Evolutionary conservation across 805 yeast species (phyloP).

Genomic region (Wickerhamiella kazuoi): DNA sequence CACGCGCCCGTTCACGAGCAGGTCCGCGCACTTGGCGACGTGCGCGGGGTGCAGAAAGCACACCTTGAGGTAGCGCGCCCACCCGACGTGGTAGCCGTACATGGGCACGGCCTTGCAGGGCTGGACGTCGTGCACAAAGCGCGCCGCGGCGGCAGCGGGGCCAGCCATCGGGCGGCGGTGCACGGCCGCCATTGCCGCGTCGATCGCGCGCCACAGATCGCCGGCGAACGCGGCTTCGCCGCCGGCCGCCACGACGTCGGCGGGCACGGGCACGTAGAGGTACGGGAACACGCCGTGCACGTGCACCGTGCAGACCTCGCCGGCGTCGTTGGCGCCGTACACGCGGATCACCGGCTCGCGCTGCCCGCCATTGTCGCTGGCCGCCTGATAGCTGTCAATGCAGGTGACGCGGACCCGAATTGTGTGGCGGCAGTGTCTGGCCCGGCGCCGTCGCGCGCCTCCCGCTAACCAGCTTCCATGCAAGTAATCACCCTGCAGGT

Average conservation of each 20-base stretch:
- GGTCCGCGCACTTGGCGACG: constrained; percentile 34
- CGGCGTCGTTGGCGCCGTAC: constrained; percentile 51
- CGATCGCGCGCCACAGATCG: constrained; percentile 12
- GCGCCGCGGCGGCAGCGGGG: constrained; percentile 5
- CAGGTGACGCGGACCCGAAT: constrained; percentile 17
- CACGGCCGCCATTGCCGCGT: constrained; percentile 15
- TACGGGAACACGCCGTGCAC: constrained; percentile 79
- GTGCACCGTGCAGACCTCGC: constrained; percentile 46
- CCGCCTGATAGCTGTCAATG: constrained; percentile 18
- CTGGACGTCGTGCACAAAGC: constrained; percentile 19
- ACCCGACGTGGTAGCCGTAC: constrained; percentile 65
- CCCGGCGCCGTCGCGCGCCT: background rate
- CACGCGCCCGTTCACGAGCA: constrained; percentile 29
- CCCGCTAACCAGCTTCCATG: too few relatives aligned
- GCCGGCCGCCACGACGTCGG: constrained; percentile 1
- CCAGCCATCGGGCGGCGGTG: constrained; percentile 16
- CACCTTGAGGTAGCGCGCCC: constrained; percentile 49
- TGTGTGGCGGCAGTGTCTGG: background rate
- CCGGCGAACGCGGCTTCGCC: constrained; percentile 7
- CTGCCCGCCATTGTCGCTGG: constrained; percentile 3
- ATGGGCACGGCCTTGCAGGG: constrained; percentile 63
- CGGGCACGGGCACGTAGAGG: constrained; percentile 32
- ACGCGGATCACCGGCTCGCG: constrained; percentile 59
- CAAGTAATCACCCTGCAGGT: too few relatives aligned
- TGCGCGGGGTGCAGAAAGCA: constrained; percentile 46